These are phyloP conservation scores for Starmerella sirachaensis DNA, from an alignment of 805 yeast species.

Conservation along the genomic window DNA sequence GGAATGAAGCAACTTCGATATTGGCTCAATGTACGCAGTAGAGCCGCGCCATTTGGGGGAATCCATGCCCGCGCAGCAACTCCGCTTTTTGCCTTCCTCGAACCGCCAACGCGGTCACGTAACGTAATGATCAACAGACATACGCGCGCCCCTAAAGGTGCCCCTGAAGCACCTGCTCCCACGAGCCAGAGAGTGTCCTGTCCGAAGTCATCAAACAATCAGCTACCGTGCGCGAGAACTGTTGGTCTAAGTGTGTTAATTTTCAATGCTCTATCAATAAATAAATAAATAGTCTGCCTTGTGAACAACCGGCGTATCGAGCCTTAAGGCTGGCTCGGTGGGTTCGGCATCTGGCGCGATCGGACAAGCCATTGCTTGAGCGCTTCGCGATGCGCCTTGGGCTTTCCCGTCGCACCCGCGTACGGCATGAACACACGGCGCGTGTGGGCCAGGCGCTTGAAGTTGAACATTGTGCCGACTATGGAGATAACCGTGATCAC, in stretches of 20 bases:
- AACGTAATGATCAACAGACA: too few species aligned
- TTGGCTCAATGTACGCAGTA: slow-evolving; percentile 16
- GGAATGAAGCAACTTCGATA: slow-evolving; percentile 14
- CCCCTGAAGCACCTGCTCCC: too few species aligned
- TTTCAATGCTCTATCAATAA: not conserved
- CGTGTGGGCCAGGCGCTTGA: slow-evolving; percentile 46
- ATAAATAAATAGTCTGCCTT: not conserved
- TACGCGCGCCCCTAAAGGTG: too few species aligned
- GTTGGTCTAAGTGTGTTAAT: too few species aligned
- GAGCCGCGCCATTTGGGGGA: slow-evolving; percentile 14
- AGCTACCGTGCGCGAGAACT: too few species aligned
- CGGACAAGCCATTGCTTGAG: slow-evolving; percentile 15
- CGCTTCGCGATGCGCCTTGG: slow-evolving; percentile 8
- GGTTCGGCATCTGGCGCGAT: slow-evolving; percentile 6
- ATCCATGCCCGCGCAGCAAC: not conserved
- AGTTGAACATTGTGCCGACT: slow-evolving; percentile 41
- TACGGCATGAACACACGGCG: slow-evolving; percentile 57
- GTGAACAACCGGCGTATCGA: not conserved
- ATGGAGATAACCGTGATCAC: slow-evolving; percentile 35
- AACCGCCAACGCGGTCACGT: too few species aligned
- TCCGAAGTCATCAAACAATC: too few species aligned
- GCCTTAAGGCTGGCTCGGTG: slow-evolving; percentile 1
- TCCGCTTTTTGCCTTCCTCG: too few species aligned
- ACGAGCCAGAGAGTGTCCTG: too few species aligned
- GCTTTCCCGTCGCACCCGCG: not conserved